Evolutionary conservation across 352 stramenopile species (phyloP), one percentile per base, ranked within the genome.

Genomic region (Globisporangium mamillatum): DNA sequence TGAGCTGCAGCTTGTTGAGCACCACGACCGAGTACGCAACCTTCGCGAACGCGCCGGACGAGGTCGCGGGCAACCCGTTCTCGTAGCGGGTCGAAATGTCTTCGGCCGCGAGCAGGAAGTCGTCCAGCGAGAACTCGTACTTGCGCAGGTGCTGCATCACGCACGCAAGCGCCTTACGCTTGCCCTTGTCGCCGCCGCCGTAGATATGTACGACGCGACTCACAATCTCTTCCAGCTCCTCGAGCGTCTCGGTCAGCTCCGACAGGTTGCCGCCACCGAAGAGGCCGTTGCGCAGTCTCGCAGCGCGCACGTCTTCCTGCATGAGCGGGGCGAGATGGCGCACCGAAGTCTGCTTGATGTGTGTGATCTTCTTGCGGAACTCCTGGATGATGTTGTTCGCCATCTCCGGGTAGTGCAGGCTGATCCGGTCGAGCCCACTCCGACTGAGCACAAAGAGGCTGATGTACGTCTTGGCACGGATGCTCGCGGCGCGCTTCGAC

Each of bases 91-190:
- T 54, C 9, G 75, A 77, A 20, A 87, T 72, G 41, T 90, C 84
- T 59, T 91, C 84, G 12, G 84, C 82, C 1, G 81, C 81, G 5
- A 80, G 61, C 16, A 92, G 59, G 38, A 89, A 91, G 58, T 92
- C 84, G 63, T 91, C 81, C 29, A 91, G 73, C 36, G 84, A 92
- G 65, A 94, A 94, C 64, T 94, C 81, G 69, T 87, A 94, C 68
- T 93, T 94, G 68, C 84, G 82, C 60, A 94, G 59, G 54, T 92
- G 77, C 75, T 91, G 83, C 68, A 94, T 87, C 22, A 94, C 81
- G 53, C 84, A 90, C 4, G 75, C 67, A 14, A 94, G 71, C 0
- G 86, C 84, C 66, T 92, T 91, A 41, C 81, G 81, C 63, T 92
- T 92, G 57, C 79, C 83, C 53, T 87, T 86, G 58, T 90, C 82